These are phyloP conservation scores for Bipolaris sorokiniana DNA, from an alignment of 2,329 filamentous ascomycete genomes.

Conservation along the genomic window DNA sequence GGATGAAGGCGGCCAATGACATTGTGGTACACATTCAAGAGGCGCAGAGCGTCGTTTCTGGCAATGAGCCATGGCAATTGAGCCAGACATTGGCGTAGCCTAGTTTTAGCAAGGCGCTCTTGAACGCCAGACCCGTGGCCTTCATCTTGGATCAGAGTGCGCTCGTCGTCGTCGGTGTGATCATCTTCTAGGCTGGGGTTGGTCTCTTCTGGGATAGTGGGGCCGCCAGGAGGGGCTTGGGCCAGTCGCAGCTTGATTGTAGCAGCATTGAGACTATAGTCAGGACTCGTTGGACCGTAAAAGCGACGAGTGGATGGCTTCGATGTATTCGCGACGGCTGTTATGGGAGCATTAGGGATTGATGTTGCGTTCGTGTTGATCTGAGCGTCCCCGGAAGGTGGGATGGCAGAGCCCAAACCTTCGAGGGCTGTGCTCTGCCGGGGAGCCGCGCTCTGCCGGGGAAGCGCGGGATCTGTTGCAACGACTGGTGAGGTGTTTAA, in stretches of 20 bases:
- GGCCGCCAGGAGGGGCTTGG: neutral
- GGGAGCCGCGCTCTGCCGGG: neutral
- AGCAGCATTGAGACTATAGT: slow-evolving; percentile 1
- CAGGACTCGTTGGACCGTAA: neutral
- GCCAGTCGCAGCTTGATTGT: neutral
- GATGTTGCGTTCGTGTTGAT: neutral
- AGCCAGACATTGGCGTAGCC: neutral
- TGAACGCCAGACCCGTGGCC: neutral
- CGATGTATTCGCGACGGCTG: neutral
- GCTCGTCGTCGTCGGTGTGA: neutral
- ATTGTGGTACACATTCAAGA: neutral
- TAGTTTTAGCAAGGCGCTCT: neutral
- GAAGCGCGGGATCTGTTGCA: neutral
- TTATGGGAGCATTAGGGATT: neutral
- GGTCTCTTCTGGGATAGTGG: neutral
- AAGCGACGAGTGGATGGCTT: slow-evolving; percentile 2
- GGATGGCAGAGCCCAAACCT: neutral
- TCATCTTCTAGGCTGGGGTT: neutral
- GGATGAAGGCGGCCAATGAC: slow-evolving; percentile 1
- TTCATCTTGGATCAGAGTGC: neutral
- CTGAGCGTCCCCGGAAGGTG: neutral
- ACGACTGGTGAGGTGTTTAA: neutral
- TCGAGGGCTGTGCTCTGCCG: neutral
- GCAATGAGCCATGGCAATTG: neutral
- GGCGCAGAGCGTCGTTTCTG: neutral